Base-by-base conservation (phyloP, 805 yeast species). In the Kuraishia hungarica region DNA sequence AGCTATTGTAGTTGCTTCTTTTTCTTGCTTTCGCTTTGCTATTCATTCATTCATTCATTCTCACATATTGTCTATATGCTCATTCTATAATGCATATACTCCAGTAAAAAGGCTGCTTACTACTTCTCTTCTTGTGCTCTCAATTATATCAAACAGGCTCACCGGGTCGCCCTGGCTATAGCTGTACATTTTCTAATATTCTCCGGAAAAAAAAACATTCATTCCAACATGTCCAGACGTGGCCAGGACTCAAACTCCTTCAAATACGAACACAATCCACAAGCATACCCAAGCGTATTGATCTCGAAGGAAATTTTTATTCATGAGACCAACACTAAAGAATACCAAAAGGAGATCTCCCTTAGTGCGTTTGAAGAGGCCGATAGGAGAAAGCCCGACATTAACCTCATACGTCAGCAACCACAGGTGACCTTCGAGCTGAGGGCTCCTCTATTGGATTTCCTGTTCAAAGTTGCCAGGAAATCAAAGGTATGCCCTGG, bases 351-450 rank as follows among this genome's bases (percentile, higher is more conserved):
- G 22, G 88, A 83, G 56, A 71, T 83, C 17, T 72, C 78, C 1
- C 61, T 67, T 10, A 70, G 67, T 59, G 70, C 60, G 53, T 71
- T 62, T 60, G 72, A 73, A 50, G 70, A 61, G 58, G 72, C 69
- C 47, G 67, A 71, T 39, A 62, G 61, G 35, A 67, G 72, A 61
- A 76, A 72, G 56, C 87, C 93, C 15, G 72, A 74, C 59, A 54
- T 72, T 47, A 67, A 66, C 48, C 75, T 87, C 61, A 85, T 87
- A 62, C 80, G 78, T 53, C 88, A 86, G 62, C 97, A 90, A 70
- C 96, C 96, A 22, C 91, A 88, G 63, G 70, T 89, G 57, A 78
- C 82, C 39, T 77, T 83, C 60, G 70, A 75, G 13, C 77, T 84
- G 62, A 77, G 97, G 57, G 75, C 76, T 47, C 81, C 81, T 59